A percentile compares a stretch with the other conserved stretches of the same genome.
Evolutionary conservation across 2,329 filamentous ascomycete species (phyloP).

Genomic region (Clathrospora elynae): DNA sequence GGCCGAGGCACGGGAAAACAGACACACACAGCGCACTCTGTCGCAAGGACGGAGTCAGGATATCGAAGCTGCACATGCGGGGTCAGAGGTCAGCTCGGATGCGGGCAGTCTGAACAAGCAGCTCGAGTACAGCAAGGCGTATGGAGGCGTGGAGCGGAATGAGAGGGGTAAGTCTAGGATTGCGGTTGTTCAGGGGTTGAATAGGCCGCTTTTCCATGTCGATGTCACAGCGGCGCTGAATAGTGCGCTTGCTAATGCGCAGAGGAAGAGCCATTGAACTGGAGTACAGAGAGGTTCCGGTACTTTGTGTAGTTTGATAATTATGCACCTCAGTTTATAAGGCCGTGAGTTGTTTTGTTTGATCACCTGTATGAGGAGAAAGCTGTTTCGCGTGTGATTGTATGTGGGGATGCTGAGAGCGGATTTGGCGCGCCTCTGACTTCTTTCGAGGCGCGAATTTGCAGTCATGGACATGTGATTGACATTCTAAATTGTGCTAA

Average conservation of each 20-base stretch:
- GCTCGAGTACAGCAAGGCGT: conserved; percentile 39
- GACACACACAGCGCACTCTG: conserved; percentile 37
- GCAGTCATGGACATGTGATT: too few species aligned
- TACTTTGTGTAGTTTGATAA: conserved; percentile 2
- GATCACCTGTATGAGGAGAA: neutral
- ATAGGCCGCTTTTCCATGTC: conserved; percentile 92
- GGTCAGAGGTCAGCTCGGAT: conserved; percentile 25
- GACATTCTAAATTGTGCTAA: too few species aligned
- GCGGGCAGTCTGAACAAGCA: conserved; percentile 41
- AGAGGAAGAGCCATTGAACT: conserved; percentile 43
- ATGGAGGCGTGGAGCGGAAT: conserved; percentile 41
- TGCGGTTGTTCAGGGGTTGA: conserved; percentile 78
- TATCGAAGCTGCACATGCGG: conserved; percentile 24
- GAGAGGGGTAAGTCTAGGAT: conserved; percentile 39
- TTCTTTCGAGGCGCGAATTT: too few species aligned
- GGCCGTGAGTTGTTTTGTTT: neutral
- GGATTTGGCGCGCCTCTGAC: too few species aligned
- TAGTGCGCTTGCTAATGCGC: conserved; percentile 80
- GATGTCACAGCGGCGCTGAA: conserved; percentile 92
- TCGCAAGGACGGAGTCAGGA: conserved; percentile 57
- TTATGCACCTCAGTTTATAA: neutral
- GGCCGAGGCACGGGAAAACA: conserved; percentile 70
- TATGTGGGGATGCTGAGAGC: neutral
- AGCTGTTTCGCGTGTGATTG: neutral
- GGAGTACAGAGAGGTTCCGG: too few species aligned